phyloP scores from a whole-genome alignment of 2,329 filamentous ascomycete genomes.

The Stenocarpella maydis region DNA sequence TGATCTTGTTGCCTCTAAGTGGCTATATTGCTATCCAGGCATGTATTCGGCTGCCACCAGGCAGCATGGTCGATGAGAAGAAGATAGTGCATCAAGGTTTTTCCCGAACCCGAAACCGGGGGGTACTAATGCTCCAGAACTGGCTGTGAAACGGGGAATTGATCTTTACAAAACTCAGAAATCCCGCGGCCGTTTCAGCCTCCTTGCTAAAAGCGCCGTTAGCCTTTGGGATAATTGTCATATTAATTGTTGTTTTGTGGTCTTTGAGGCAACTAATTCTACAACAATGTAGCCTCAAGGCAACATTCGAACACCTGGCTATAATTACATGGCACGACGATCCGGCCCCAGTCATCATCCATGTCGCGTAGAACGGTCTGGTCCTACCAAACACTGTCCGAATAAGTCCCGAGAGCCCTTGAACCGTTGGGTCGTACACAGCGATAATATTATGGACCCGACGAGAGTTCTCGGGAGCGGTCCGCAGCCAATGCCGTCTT shows the following conservation, averaged over 20 bases:
- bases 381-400: not conserved
- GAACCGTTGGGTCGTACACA: not conserved
- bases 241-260: not conserved
- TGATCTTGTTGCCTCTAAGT: slow-evolving; percentile 1
- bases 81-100: not conserved
- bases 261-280: no score
- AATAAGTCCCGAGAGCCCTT: not conserved
- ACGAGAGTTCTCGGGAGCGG: not conserved
- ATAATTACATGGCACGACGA: not conserved
- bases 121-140: not conserved
- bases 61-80: slow-evolving; percentile 10
- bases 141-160: not conserved
- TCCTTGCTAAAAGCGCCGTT: not conserved
- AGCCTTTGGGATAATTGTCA: not conserved
- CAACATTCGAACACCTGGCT: not conserved
- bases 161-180: not conserved
- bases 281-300: no score
- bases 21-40: not conserved
- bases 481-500: not conserved
- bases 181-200: not conserved
- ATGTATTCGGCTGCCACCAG: slow-evolving; percentile 13
- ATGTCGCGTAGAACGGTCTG: not conserved
- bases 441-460: not conserved
- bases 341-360: not conserved
- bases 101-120: not conserved